These are phyloP conservation scores for Ganoderma resinaceum DNA, from an alignment of 1,284 basidiomycete species.

Conservation along the genomic window DNA sequence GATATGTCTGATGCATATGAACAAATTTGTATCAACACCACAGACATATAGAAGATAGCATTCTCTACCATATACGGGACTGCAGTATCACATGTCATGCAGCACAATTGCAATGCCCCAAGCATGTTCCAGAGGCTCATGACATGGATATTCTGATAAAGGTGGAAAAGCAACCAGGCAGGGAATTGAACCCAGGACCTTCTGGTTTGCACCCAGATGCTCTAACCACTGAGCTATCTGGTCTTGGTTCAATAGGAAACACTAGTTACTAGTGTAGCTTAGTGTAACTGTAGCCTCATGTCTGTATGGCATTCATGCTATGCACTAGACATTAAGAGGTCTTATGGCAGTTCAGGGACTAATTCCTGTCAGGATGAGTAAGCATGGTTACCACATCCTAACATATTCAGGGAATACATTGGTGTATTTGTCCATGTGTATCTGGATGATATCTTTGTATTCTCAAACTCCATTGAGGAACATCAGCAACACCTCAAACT, in stretches of 20 bases:
- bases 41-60: conserved; percentile 34
- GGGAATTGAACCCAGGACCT: no score
- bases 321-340: no score
- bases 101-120: conserved; percentile 44
- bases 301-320: no score
- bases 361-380: no score
- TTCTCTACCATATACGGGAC: conserved; percentile 38
- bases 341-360: no score
- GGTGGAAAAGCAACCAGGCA: no score
- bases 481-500: conserved; percentile 39
- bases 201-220: no score
- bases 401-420: conserved; percentile 41
- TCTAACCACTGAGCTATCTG: no score
- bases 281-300: no score
- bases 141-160: conserved; percentile 40
- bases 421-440: conserved; percentile 41
- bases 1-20: conserved; percentile 41
- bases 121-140: conserved; percentile 44
- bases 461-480: conserved; percentile 36
- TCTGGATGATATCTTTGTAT: conserved; percentile 46
- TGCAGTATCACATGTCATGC: conserved; percentile 38
- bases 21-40: conserved; percentile 32
- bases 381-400: no score
- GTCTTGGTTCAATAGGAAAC: no score
- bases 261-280: no score